phyloP scores from a whole-genome alignment of 2,329 filamentous ascomycete species.

The Phoma sp. region DNA sequence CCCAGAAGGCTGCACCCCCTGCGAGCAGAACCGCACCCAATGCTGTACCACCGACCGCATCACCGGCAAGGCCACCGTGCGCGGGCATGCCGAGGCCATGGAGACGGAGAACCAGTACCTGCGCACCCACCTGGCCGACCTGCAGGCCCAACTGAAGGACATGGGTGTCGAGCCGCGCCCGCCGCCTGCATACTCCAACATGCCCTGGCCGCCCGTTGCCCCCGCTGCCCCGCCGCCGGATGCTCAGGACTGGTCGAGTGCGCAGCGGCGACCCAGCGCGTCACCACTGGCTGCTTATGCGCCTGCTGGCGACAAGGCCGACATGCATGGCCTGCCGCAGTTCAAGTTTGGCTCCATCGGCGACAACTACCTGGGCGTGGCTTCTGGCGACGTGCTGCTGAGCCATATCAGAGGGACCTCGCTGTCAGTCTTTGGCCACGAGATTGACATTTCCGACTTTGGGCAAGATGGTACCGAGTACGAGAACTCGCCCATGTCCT shows the following conservation, averaged over 20 bases:
- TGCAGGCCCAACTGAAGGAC: conserved; percentile 69
- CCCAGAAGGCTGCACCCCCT: conserved; percentile 81
- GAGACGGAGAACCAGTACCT: conserved; percentile 75
- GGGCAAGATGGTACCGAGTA: conserved; percentile 69
- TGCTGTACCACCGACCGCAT: conserved; percentile 89
- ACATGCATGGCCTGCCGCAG: conserved; percentile 48
- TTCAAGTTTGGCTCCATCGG: conserved; percentile 57
- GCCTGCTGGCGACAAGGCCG: conserved; percentile 24
- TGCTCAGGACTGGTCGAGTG: conserved; percentile 29
- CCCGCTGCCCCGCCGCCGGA: conserved; percentile 16
- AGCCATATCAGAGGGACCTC: conserved; percentile 78
- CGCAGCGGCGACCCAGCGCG: conserved; percentile 28
- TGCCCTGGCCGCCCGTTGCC: conserved; percentile 24
- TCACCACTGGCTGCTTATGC: conserved; percentile 37
- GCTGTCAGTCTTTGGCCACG: conserved; percentile 78
- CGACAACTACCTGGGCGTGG: conserved; percentile 71
- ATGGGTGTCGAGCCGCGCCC: conserved; percentile 67
- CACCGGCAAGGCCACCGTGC: conserved; percentile 77
- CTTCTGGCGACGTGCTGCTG: conserved; percentile 67
- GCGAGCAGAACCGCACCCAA: conserved; percentile 74
- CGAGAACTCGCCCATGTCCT: conserved; percentile 65
- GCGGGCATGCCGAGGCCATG: conserved; percentile 78
- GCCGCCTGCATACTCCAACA: conserved; percentile 46
- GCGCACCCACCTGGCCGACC: conserved; percentile 68
- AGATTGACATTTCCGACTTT: conserved; percentile 78